Evolutionary conservation across 495 filamentous ascomycete species (phyloP).

Genomic region (Tetracladium setigerum): DNA sequence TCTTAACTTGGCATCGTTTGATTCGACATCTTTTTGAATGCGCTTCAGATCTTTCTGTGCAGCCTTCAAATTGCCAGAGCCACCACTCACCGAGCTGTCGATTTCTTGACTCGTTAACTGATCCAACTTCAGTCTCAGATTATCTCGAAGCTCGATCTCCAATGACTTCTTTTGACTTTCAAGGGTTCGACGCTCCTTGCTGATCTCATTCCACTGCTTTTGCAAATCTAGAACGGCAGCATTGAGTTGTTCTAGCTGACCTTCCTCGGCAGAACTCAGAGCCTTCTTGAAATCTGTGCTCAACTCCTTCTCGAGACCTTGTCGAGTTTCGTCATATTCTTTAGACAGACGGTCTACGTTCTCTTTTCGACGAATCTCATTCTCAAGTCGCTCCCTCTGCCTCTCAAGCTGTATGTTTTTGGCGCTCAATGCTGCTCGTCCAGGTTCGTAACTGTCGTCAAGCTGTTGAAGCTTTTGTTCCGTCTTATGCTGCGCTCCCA

Average conservation of each 20-base stretch:
- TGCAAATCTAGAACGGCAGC: conserved; percentile 62
- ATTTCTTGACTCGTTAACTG: conserved; percentile 74
- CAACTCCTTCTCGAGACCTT: conserved; percentile 68
- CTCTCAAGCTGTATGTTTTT: conserved; percentile 66
- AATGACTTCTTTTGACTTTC: conserved; percentile 70
- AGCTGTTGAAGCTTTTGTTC: conserved; percentile 72
- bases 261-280: conserved; percentile 74
- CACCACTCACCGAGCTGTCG: conserved; percentile 53
- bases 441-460: conserved; percentile 74
- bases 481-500: conserved; percentile 73
- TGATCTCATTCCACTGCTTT: conserved; percentile 65
- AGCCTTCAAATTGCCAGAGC: conserved; percentile 65
- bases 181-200: conserved; percentile 64
- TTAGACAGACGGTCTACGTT: conserved; percentile 71
- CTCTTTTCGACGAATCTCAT: conserved; percentile 57
- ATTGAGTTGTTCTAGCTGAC: conserved; percentile 63
- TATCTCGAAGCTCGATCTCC: conserved; percentile 79
- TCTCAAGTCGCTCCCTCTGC: conserved; percentile 65
- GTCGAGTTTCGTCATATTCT: conserved; percentile 64
- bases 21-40: conserved; percentile 50
- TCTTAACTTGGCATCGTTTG: conserved; percentile 55
- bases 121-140: conserved; percentile 77
- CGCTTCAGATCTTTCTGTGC: conserved; percentile 77
- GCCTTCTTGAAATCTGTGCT: conserved; percentile 87
- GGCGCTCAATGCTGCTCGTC: conserved; percentile 62